A percentile compares a stretch with the other conserved stretches of the same genome.
These are phyloP conservation scores for Krasilnikovozyma curviuscula DNA, from an alignment of 768 basidiomycete species.

Conservation along the genomic window DNA sequence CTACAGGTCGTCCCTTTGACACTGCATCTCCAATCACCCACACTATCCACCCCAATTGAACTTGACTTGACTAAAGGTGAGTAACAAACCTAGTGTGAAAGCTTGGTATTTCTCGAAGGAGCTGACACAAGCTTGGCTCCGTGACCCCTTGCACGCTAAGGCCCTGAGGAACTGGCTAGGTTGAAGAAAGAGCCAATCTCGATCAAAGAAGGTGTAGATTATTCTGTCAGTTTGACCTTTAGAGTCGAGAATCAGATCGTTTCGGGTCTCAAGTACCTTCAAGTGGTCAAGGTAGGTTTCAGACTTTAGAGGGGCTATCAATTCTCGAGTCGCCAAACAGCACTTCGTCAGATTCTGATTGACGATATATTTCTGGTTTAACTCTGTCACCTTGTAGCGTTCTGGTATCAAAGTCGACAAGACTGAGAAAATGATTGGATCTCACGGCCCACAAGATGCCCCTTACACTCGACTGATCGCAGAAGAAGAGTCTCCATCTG, in stretches of 20 bases:
- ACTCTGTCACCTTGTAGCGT: not conserved
- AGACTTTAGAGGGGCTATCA: conserved; percentile 18
- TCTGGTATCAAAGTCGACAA: conserved; percentile 49
- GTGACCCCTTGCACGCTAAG: too few relatives aligned
- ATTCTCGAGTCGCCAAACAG: not conserved
- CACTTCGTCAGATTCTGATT: not conserved
- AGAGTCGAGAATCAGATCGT: conserved; percentile 80
- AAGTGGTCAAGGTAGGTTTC: conserved; percentile 67
- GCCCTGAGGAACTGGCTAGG: conserved; percentile 31
- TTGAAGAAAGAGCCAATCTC: conserved; percentile 46
- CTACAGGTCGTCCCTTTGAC: conserved; percentile 24
- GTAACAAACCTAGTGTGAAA: too few relatives aligned
- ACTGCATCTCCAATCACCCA: conserved; percentile 60
- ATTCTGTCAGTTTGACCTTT: conserved; percentile 35
- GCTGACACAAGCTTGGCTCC: too few relatives aligned
- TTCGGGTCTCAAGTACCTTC: conserved; percentile 41
- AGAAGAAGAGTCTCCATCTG: conserved; percentile 38
- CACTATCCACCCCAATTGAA: conserved; percentile 41
- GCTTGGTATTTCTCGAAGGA: too few relatives aligned
- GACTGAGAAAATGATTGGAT: conserved; percentile 83
- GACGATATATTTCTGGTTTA: not conserved
- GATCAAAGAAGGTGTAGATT: conserved; percentile 42
- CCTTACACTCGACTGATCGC: conserved; percentile 41
- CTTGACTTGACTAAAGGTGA: conserved; percentile 46
- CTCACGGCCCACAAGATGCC: conserved; percentile 60